Evolutionary conservation across 768 basidiomycete genomes (phyloP), one percentile per base, ranked within the genome.

Genomic region (Neoboletus magnificus): DNA sequence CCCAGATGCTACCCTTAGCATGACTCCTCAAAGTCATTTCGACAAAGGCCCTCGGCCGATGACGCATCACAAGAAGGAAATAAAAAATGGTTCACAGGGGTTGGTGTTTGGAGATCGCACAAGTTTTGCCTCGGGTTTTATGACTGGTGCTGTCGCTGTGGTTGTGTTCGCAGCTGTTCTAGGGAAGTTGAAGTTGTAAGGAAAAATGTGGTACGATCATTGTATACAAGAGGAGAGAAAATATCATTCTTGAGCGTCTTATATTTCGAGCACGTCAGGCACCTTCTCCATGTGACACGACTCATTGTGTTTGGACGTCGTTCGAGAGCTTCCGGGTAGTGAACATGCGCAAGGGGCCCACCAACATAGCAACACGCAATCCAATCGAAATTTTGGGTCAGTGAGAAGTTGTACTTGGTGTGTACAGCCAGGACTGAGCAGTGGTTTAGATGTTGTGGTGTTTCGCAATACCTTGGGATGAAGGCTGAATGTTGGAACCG

Each of bases 51-150:
- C 41, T 23, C 52, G 61, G 36, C 61, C 61, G 20, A 60, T 35
- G 59, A 46, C 48, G 48, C 52, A 2, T 23, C 47, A 33, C 15
- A 20, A 1, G n/a, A 48, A 51, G 16, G 40, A 12, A 16, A 29
- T 12, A 16, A 41, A 6, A 10, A 22, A 50, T 16, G 33, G 33
- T 32, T 29, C 43, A 11, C 43, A 20, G 25, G 23, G 36, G 8
- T 32, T 25, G 20, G 11, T 43, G 37, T 42, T 55, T n/a, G 51
- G 55, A 30, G 48, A 59, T 52, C 41, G n/a, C 20, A 45, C 22
- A 12, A 37, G 45, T 22, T 66, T 66, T 48, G 36, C 48, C 3
- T 43, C 56, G 3, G 66, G 68, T 32, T 68, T 68, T 47, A 33
- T 53, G 8, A 54, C 56, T 0, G 66, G 67, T 0, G 56, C 43